These are phyloP conservation scores for Magnolia kwangsiensis DNA, from an alignment of 164 flowering plant species.

Conservation along the genomic window DNA sequence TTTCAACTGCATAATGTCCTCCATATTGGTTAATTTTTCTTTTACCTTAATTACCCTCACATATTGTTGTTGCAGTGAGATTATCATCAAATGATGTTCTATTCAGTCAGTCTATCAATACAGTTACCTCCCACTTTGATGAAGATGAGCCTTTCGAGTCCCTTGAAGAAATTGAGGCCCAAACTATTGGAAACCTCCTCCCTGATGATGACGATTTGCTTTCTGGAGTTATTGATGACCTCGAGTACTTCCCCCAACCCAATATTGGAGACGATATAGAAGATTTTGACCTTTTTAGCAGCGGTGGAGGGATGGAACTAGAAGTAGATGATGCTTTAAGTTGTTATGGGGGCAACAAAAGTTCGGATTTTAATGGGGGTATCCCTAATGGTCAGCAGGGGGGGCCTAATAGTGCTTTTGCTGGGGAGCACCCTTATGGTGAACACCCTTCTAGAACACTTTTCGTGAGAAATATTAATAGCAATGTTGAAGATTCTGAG, in stretches of 20 bases:
- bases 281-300: slow-evolving; percentile 57
- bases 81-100: slow-evolving; percentile 35
- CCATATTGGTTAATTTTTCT: neutral
- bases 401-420: slow-evolving; percentile 30
- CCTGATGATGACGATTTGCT: slow-evolving; percentile 75
- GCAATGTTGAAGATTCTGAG: slow-evolving; percentile 67
- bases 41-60: neutral
- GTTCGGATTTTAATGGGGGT: slow-evolving; percentile 25
- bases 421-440: slow-evolving; percentile 47
- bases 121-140: slow-evolving; percentile 37
- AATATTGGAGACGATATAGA: slow-evolving; percentile 41
- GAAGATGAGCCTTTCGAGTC: slow-evolving; percentile 67
- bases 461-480: slow-evolving; percentile 73
- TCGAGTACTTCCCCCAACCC: slow-evolving; percentile 30
- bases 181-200: slow-evolving; percentile 69
- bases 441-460: slow-evolving; percentile 79
- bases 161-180: slow-evolving; percentile 71
- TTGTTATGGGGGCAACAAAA: slow-evolving; percentile 17
- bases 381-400: slow-evolving; percentile 22
- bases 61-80: slow-evolving; percentile 41
- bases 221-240: slow-evolving; percentile 46
- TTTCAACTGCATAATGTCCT: neutral
- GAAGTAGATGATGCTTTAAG: slow-evolving; percentile 42
- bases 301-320: slow-evolving; percentile 63
- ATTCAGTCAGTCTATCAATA: slow-evolving; percentile 34